Evolutionary conservation across 495 filamentous ascomycete genomes (phyloP).

Genomic region (Penicillium canariense): DNA sequence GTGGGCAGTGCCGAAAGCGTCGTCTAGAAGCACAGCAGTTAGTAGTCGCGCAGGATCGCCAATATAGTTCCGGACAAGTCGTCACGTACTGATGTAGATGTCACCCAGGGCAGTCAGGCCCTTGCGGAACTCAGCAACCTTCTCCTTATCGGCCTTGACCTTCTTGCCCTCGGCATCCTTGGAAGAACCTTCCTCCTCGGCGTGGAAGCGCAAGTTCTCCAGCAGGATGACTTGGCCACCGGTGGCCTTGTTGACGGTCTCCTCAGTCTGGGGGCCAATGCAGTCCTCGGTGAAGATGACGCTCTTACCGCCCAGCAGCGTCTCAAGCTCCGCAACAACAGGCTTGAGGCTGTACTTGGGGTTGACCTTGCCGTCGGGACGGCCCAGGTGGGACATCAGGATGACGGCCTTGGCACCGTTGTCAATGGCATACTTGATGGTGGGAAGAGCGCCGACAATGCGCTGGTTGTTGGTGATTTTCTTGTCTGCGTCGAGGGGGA

Average conservation of each 20-base stretch:
- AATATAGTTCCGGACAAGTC: neutral
- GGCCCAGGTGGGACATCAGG: conserved; percentile 98
- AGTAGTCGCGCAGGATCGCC: conserved; percentile 7
- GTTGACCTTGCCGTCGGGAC: conserved; percentile 85
- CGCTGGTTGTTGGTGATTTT: conserved; percentile 98
- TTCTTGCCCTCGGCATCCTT: conserved; percentile 95
- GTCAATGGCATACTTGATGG: conserved; percentile 96
- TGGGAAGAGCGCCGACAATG: conserved; percentile 94
- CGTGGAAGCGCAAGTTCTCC: conserved; percentile 97
- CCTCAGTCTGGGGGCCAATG: conserved; percentile 86
- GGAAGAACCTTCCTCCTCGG: conserved; percentile 93
- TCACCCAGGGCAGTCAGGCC: conserved; percentile 92
- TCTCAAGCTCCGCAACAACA: conserved; percentile 87
- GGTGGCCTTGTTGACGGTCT: conserved; percentile 77
- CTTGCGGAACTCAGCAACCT: conserved; percentile 91
- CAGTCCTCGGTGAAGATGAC: conserved; percentile 90
- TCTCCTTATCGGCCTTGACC: conserved; percentile 91
- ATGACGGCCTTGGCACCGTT: conserved; percentile 92
- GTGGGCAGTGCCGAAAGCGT: conserved; percentile 98
- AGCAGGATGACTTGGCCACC: conserved; percentile 85
- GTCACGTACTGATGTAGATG: conserved; percentile 84
- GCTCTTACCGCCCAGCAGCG: conserved; percentile 67
- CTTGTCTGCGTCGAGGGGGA: conserved; percentile 85
- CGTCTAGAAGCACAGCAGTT: conserved; percentile 56
- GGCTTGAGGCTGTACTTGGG: conserved; percentile 93